Evolutionary conservation across 805 yeast species (phyloP).

Genomic region (Blastobotrys attinorum): DNA sequence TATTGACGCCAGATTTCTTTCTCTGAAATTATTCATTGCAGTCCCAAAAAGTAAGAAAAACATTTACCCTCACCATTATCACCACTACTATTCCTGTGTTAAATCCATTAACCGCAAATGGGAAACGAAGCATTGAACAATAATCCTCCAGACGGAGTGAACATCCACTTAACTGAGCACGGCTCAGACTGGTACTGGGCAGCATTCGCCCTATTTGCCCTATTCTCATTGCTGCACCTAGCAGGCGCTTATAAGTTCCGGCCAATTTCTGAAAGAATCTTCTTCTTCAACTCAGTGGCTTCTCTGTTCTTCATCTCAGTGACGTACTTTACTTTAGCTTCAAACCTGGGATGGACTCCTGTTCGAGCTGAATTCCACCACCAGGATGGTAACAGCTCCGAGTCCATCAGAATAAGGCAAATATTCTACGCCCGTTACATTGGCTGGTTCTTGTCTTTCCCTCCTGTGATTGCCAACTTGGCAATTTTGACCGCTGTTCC

Average conservation of each 20-base stretch:
- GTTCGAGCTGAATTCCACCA: conserved; percentile 43
- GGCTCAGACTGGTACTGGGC: conserved; percentile 70
- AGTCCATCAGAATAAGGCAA: conserved; percentile 36
- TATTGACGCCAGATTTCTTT: too few species aligned
- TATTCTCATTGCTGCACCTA: conserved; percentile 30
- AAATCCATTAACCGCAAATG: conserved; percentile 40
- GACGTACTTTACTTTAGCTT: conserved; percentile 48
- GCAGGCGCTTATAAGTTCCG: conserved; percentile 22
- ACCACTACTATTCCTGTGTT: too few species aligned
- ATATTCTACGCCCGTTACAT: conserved; percentile 48
- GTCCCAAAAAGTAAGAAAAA: too few species aligned
- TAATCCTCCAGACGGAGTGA: conserved; percentile 39
- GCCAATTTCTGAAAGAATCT: conserved; percentile 31
- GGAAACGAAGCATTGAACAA: conserved; percentile 27
- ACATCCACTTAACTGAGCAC: conserved; percentile 44
- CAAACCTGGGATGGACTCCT: conserved; percentile 49
- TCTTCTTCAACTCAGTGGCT: conserved; percentile 34
- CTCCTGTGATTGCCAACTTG: conserved; percentile 33
- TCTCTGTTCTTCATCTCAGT: conserved; percentile 37
- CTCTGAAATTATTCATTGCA: too few species aligned
- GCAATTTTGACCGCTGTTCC: conserved; percentile 28
- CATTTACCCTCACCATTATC: too few species aligned
- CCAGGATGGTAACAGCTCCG: conserved; percentile 29
- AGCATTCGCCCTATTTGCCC: conserved; percentile 41
- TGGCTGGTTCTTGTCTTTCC: conserved; percentile 53